Conservation (phyloP, 257 asterid species). For the Solanum bulbocastanum region DNA sequence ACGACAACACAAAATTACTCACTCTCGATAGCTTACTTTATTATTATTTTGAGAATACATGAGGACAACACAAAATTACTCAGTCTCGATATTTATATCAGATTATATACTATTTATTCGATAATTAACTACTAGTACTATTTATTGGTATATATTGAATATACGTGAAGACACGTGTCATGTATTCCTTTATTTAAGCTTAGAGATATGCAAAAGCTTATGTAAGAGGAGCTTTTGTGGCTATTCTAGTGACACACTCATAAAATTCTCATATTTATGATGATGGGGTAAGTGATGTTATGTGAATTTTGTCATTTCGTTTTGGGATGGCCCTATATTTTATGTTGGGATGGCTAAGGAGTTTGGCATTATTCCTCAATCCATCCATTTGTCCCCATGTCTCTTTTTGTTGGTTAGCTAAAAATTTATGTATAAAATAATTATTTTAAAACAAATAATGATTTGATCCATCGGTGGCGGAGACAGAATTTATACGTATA, state of each 20-base stretch:
- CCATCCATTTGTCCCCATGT: neutral
- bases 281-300: neutral
- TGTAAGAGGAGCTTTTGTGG: neutral
- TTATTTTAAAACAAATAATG: neutral
- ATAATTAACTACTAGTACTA: neutral
- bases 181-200: neutral
- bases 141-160: neutral
- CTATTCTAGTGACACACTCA: neutral
- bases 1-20: neutral
- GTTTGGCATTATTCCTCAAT: neutral
- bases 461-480: too few relatives aligned
- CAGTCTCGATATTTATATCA: neutral
- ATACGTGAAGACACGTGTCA: neutral
- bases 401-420: neutral
- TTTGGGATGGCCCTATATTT: neutral
- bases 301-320: neutral
- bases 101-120: too few relatives aligned
- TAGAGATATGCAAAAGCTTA: neutral
- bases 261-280: neutral
- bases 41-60: neutral
- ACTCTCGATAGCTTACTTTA: neutral
- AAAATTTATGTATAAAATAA: neutral
- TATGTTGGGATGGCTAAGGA: neutral
- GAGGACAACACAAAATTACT: neutral
- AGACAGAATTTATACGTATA: too few relatives aligned